phyloP scores from a whole-genome alignment of 2,329 filamentous ascomycete genomes.

The Basipetospora sp. region DNA sequence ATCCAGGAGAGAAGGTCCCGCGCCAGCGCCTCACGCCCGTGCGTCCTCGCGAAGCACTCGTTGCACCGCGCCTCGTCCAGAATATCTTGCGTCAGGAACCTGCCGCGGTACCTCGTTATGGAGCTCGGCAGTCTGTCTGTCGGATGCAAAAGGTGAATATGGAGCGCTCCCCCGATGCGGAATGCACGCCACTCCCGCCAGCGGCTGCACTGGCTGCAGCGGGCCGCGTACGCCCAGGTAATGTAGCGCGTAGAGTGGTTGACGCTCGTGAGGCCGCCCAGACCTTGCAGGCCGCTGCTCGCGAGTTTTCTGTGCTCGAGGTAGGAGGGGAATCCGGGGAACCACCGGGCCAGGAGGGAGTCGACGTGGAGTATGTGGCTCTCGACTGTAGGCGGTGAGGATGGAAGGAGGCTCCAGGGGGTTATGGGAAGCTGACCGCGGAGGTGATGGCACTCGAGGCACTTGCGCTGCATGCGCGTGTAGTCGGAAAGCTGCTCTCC shows the following conservation, averaged over 20 bases:
- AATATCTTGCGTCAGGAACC: not conserved
- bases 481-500: not conserved
- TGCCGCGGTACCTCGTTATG: not conserved
- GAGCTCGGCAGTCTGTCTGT: not conserved
- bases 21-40: conserved; percentile 1
- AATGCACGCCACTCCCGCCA: conserved; percentile 4
- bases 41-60: not conserved
- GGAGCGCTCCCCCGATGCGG: not conserved
- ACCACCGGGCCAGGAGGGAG: not conserved
- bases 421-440: not conserved
- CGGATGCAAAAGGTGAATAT: not conserved
- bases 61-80: not conserved
- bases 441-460: conserved; percentile 1
- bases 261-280: not conserved
- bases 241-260: not conserved
- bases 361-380: not conserved
- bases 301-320: not conserved
- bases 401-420: not conserved
- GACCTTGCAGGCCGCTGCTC: not conserved
- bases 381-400: not conserved
- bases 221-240: not conserved
- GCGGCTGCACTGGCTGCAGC: conserved; percentile 1
- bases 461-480: not conserved
- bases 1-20: not conserved
- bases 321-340: not conserved